phyloP scores from a whole-genome alignment of 129 eudicot genomes.

The Oenanthe sinensis region DNA sequence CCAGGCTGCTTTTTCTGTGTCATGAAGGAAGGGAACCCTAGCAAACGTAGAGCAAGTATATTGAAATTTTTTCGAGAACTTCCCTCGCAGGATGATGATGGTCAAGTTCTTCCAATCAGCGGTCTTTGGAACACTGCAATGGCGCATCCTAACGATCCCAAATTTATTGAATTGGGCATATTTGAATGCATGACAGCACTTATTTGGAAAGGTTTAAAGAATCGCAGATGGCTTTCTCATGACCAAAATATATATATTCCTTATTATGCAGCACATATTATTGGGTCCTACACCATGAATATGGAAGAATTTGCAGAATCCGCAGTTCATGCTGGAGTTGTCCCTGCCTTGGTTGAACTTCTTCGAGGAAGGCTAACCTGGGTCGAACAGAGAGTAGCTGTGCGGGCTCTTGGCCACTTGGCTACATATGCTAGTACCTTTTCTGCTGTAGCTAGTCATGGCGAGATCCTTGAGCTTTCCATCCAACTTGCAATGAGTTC shows the following conservation, averaged over 20 bases:
- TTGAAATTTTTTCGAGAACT: slow-evolving; percentile 86
- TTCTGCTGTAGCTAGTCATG: slow-evolving; percentile 73
- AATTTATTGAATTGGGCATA: slow-evolving; percentile 87
- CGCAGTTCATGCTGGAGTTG: slow-evolving; percentile 79
- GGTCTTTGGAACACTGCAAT: slow-evolving; percentile 99
- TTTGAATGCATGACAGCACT: slow-evolving; percentile 92
- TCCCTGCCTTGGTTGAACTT: slow-evolving; percentile 92
- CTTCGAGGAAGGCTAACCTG: slow-evolving; percentile 90
- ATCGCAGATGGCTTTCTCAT: slow-evolving; percentile 91
- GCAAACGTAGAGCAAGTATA: slow-evolving; percentile 83
- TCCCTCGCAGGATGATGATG: slow-evolving; percentile 97
- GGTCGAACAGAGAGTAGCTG: slow-evolving; percentile 98
- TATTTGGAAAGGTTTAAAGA: slow-evolving; percentile 88
- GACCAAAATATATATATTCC: slow-evolving; percentile 96
- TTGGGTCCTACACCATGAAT: slow-evolving; percentile 98
- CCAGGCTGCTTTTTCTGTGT: slow-evolving; percentile 99
- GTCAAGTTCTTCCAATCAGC: slow-evolving; percentile 96
- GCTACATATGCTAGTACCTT: slow-evolving; percentile 90
- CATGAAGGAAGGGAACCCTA: slow-evolving; percentile 95
- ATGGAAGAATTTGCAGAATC: slow-evolving; percentile 93
- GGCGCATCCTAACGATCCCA: slow-evolving; percentile 97
- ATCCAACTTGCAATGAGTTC: slow-evolving; percentile 93
- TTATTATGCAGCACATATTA: slow-evolving; percentile 94
- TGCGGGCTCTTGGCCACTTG: slow-evolving; percentile 89
- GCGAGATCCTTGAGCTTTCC: slow-evolving; percentile 87